A percentile compares a stretch with the other conserved stretches of the same genome.
Evolutionary conservation across 345 rosid genomes (phyloP).

Genomic region (Syzygium aromaticum): DNA sequence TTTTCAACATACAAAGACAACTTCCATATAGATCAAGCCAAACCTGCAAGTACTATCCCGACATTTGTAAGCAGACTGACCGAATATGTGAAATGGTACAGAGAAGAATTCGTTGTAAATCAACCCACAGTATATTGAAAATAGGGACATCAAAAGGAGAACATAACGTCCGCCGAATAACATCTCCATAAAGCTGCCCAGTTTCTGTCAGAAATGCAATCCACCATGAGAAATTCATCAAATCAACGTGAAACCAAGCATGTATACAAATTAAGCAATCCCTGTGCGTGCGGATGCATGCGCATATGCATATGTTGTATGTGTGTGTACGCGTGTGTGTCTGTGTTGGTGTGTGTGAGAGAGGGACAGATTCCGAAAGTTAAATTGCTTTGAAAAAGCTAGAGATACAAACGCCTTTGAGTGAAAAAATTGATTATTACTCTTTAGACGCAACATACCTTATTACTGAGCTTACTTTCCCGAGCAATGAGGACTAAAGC

Average conservation of each 20-base stretch:
- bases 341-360: not conserved
- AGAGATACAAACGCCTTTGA: not conserved
- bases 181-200: conserved; percentile 99
- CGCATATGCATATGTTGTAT: not conserved
- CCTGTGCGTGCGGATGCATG: not conserved
- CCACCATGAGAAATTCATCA: not conserved
- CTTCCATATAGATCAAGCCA: not conserved
- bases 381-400: not conserved
- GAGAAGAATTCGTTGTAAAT: conserved; percentile 98
- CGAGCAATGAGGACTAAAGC: conserved; percentile 80
- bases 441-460: conserved; percentile 35
- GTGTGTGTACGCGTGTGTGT: not conserved
- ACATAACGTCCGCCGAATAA: conserved; percentile 93
- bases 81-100: conserved; percentile 91
- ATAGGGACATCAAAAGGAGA: conserved; percentile 82
- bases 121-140: conserved; percentile 94
- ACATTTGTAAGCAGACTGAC: conserved; percentile 91
- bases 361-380: not conserved
- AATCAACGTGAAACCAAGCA: not conserved
- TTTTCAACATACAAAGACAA: not conserved
- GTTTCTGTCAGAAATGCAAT: conserved; percentile 50
- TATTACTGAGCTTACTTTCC: conserved; percentile 65
- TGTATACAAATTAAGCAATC: not conserved
- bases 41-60: conserved; percentile 81
- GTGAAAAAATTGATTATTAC: not conserved